Conservation (phyloP, 2,329 filamentous ascomycete genomes). For the Fusarium mundagurra region DNA sequence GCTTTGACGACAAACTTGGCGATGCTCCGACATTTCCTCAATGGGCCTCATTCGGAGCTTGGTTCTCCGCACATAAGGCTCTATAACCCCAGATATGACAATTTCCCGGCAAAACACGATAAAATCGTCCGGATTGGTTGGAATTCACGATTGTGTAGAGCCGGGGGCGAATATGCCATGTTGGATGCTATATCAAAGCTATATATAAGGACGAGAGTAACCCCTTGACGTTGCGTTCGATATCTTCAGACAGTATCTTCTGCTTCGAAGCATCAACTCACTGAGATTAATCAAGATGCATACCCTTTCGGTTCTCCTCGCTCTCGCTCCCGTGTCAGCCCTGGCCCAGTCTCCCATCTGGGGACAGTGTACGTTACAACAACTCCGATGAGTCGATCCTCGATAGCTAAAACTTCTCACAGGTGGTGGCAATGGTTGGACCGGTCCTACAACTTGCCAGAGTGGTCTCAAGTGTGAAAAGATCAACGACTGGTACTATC, state of each 20-base stretch:
- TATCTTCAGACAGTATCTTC: not conserved
- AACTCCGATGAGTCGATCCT: not conserved
- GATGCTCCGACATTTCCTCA: constrained; percentile 28
- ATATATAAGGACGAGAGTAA: constrained; percentile 4
- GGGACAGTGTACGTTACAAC: constrained; percentile 12
- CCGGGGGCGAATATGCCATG: not conserved
- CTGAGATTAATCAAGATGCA: not conserved
- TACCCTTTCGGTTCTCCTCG: constrained; percentile 3
- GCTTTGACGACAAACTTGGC: not conserved
- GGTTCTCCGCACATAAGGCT: constrained; percentile 10
- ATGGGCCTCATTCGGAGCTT: constrained; percentile 21
- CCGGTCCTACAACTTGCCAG: not conserved
- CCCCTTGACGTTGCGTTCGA: not conserved
- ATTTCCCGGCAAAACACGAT: constrained; percentile 1
- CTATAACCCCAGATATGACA: not conserved
- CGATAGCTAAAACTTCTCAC: not conserved
- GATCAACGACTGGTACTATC: constrained; percentile 18
- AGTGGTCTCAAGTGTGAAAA: constrained; percentile 13
- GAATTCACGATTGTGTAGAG: not conserved
- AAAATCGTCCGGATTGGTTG: not conserved
- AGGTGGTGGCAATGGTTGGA: constrained; percentile 3
- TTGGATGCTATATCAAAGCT: not conserved
- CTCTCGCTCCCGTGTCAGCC: constrained; percentile 1
- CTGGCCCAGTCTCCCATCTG: constrained; percentile 14
- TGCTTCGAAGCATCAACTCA: not conserved